Base-by-base conservation (phyloP, 2,329 filamentous ascomycete genomes). In the Byssoonygena ceratinophila region DNA sequence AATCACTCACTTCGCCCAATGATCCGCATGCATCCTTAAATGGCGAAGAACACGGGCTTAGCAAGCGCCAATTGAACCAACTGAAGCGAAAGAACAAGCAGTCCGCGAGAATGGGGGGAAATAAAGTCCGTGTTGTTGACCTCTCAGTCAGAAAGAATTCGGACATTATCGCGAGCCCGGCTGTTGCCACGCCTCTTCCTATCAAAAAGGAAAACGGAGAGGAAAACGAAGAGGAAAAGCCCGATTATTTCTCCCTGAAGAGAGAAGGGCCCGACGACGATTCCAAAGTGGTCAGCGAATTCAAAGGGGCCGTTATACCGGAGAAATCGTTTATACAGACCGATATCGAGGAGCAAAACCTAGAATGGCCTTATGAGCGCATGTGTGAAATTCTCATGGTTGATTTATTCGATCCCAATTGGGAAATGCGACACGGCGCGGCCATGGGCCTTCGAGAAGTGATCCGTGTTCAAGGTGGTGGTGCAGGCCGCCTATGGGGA, bases 381-480 rank as follows among this genome's bases (percentile, higher is more conserved):
- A 80, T 98, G 32, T 96, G 89, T 66, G 92, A 97, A 56, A 92
- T 96, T 61, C 78, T 98, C 54, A 91, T 87, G 62, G 78, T 97
- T 31, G 92, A 98, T 64, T 76, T 98, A 1, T 97, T 98, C 61
- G 91, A 98, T 64, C 76, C 85, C 2, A 83, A 85, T 45, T 98
- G 92, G 94, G 92, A 98, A 68, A 89, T 90, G 6, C 84, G 92
- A 14, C 92, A 98, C 66, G 92, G 92, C 62, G 92, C 94, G 52
- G 90, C 92, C 12, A 92, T 98, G 84, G 92, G 88, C 9, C 74
- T 98, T 34, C 81, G 92, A 63, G 92, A 98, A 68, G 82, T 98
- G 16, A 77, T 96, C 48, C 83, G 91, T 56, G 85, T 89, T n/a
- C 92, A 98, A 63, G 92, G 92, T 40, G 80, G 76, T 48, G 92